Conservation (phyloP, 768 basidiomycete species). For the Cantharellus anzutake region DNA sequence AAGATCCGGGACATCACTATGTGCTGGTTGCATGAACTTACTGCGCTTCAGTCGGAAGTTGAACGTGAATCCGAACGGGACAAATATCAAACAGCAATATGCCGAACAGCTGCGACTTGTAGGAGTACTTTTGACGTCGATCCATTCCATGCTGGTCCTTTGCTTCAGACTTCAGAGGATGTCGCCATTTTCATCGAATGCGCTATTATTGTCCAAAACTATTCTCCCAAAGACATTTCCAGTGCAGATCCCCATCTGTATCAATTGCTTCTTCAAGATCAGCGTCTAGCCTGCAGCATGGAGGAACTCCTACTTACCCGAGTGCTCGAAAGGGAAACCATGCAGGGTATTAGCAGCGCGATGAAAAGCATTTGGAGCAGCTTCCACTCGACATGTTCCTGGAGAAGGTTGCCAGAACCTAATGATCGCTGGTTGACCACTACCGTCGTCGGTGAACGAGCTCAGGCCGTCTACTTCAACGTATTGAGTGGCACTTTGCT, state of each 20-base stretch:
- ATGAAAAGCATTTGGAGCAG: not conserved
- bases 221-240: not conserved
- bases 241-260: not conserved
- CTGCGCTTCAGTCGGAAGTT: conserved; percentile 10
- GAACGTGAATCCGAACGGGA: conserved; percentile 2
- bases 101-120: conserved; percentile 18
- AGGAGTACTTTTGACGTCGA: not conserved
- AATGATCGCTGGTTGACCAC: not conserved
- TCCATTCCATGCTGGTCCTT: not conserved
- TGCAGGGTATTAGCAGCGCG: not conserved
- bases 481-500: not conserved
- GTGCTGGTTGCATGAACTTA: conserved; percentile 22
- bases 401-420: not conserved
- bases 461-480: conserved; percentile 1
- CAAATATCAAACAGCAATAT: conserved; percentile 13
- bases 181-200: conserved; percentile 2
- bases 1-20: conserved; percentile 17
- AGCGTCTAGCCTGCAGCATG: not conserved
- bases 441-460: not conserved
- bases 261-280: not conserved
- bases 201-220: not conserved
- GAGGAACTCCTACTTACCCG: not conserved
- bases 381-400: not conserved
- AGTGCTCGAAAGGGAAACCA: not conserved
- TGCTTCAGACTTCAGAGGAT: not conserved